Conservation (phyloP, 345 rosid species). For the Kandelia obovata region DNA sequence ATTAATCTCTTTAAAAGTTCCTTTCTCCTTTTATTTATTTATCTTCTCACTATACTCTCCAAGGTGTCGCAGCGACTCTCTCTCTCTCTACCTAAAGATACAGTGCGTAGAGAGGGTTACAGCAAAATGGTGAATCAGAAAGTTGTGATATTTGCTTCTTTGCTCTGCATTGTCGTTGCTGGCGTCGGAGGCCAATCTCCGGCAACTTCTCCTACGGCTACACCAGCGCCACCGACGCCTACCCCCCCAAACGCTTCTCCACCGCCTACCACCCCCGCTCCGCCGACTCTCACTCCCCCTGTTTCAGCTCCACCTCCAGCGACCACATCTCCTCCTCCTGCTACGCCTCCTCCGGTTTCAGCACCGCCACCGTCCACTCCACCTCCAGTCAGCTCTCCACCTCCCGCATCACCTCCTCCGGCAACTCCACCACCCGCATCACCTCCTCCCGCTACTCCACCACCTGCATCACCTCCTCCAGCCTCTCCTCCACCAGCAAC, state of each 20-base stretch:
- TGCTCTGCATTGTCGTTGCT: slow-evolving; percentile 18
- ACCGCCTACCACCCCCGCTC: slow-evolving; percentile 10
- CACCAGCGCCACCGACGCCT: slow-evolving; percentile 14
- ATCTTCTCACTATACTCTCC: neutral
- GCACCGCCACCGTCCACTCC: slow-evolving; percentile 29
- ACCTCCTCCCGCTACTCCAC: slow-evolving; percentile 6
- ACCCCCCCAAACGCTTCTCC: slow-evolving; percentile 14
- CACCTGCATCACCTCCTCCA: slow-evolving; percentile 15
- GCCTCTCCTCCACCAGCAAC: slow-evolving; percentile 41
- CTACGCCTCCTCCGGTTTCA: slow-evolving; percentile 33
- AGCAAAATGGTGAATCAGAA: slow-evolving; percentile 9
- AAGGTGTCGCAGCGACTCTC: neutral
- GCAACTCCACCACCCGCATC: slow-evolving; percentile 3
- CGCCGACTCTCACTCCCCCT: slow-evolving; percentile 42
- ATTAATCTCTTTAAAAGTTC: neutral
- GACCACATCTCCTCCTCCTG: slow-evolving; percentile 42
- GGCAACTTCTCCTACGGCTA: slow-evolving; percentile 14
- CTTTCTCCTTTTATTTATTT: neutral
- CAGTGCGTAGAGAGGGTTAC: neutral
- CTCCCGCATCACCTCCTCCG: slow-evolving; percentile 12
- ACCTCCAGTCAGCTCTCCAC: slow-evolving; percentile 7
- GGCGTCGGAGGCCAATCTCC: slow-evolving; percentile 15
- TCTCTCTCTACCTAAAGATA: neutral
- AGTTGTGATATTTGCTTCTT: slow-evolving; percentile 4
- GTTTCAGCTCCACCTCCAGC: slow-evolving; percentile 45